Conservation (phyloP, 2,329 filamentous ascomycete species). For the Fusarium siculi region DNA sequence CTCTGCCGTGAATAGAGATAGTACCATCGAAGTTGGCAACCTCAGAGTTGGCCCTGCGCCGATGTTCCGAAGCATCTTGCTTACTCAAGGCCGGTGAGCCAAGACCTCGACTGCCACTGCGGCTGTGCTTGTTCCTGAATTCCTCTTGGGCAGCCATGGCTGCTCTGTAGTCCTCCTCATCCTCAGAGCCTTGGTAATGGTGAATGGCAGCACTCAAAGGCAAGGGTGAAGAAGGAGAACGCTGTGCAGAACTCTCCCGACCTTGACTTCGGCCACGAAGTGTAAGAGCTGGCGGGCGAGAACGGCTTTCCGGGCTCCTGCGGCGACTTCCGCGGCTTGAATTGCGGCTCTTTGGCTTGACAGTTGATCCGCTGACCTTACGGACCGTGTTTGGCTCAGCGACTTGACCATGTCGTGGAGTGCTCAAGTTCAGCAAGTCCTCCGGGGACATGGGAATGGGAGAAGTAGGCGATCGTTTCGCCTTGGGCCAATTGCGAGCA, state of each 20-base stretch:
- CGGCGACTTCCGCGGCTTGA: constrained; percentile 61
- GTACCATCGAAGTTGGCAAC: constrained; percentile 48
- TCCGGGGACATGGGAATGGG: constrained; percentile 95
- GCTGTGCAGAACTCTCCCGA: constrained; percentile 66
- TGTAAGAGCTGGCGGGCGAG: constrained; percentile 56
- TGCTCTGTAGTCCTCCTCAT: constrained; percentile 69
- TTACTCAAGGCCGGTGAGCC: constrained; percentile 50
- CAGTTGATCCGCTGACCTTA: constrained; percentile 52
- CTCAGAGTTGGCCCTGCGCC: constrained; percentile 49
- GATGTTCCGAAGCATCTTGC: constrained; percentile 54
- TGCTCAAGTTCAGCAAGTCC: constrained; percentile 74
- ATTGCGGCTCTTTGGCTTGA: constrained; percentile 56
- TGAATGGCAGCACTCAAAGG: constrained; percentile 70
- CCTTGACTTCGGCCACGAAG: constrained; percentile 71
- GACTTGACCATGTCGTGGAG: constrained; percentile 50
- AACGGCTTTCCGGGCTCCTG: constrained; percentile 58
- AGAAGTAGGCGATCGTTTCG: constrained; percentile 90
- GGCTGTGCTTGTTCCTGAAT: constrained; percentile 66
- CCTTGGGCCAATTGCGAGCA: constrained; percentile 73
- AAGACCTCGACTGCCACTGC: constrained; percentile 59
- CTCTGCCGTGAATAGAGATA: constrained; percentile 45
- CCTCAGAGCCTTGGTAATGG: constrained; percentile 63
- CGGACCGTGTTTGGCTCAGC: constrained; percentile 58
- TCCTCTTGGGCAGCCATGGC: constrained; percentile 65
- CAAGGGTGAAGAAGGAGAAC: constrained; percentile 84